phyloP scores from a whole-genome alignment of 2,329 filamentous ascomycete genomes.

The Boeremia lycopersici region DNA sequence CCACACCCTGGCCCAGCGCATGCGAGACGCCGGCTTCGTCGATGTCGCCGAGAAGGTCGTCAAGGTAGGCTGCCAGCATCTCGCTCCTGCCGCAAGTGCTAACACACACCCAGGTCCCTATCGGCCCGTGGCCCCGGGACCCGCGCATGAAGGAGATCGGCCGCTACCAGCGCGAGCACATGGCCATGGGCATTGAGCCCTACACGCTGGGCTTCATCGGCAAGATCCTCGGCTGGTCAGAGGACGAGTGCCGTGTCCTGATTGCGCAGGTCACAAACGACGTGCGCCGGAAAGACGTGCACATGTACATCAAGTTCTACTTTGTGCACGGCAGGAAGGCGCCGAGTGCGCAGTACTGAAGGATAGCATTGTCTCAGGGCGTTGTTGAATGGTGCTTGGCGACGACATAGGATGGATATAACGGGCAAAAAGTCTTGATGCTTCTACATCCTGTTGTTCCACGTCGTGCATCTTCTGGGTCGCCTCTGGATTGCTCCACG shows the following conservation, averaged over 20 bases:
- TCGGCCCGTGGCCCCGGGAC: conserved; percentile 55
- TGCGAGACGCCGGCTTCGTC: conserved; percentile 42
- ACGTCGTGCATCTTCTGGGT: too few species aligned
- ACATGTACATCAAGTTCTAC: conserved; percentile 44
- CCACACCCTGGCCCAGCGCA: conserved; percentile 30
- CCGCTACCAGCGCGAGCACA: conserved; percentile 47
- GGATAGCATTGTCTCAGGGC: background rate
- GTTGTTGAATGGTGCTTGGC: background rate
- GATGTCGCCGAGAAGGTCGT: conserved; percentile 43
- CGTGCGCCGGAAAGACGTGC: conserved; percentile 35
- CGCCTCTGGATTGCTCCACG: too few species aligned
- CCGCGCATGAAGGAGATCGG: conserved; percentile 58
- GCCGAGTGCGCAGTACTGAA: background rate
- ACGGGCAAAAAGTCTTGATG: background rate
- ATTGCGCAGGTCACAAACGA: conserved; percentile 43
- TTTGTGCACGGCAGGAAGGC: conserved; percentile 44
- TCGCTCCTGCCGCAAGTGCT: background rate
- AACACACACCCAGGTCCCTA: conserved; percentile 32
- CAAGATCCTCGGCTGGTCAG: conserved; percentile 44
- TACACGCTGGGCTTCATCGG: conserved; percentile 45
- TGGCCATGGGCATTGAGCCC: conserved; percentile 44
- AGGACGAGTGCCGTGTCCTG: conserved; percentile 42
- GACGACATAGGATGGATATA: conserved; percentile 3
- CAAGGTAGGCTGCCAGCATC: conserved; percentile 27
- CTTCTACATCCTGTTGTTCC: too few species aligned